Percentiles rank a stretch among this genome's conserved stretches.
Conservation (phyloP, 1,284 basidiomycete genomes). For the Boletus subluridellus region DNA sequence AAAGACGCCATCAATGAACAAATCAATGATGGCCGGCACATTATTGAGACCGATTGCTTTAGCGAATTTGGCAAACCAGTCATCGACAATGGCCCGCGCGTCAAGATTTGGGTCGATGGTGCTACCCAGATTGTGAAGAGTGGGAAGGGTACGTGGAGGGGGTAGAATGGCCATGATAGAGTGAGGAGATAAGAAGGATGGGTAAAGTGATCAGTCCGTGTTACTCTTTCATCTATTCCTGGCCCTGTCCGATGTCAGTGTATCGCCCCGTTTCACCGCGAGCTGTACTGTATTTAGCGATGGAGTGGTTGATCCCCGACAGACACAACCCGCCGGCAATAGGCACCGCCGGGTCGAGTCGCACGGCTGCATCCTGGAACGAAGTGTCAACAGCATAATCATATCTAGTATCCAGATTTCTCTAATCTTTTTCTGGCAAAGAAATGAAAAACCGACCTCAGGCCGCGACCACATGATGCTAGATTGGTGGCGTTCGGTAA, state of each 20-base stretch:
- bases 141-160: slow-evolving; percentile 18
- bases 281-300: background rate
- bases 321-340: background rate
- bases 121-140: slow-evolving; percentile 23
- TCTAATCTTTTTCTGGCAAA: background rate
- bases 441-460: background rate
- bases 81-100: slow-evolving; percentile 9
- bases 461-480: too few species aligned
- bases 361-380: too few species aligned
- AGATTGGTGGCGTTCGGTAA: background rate
- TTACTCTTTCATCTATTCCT: background rate
- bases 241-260: background rate
- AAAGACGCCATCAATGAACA: slow-evolving; percentile 45
- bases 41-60: slow-evolving; percentile 25
- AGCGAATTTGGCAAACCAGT: slow-evolving; percentile 26
- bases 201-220: background rate
- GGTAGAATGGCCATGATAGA: slow-evolving; percentile 9
- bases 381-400: background rate
- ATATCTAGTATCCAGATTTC: too few species aligned
- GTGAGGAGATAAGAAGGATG: background rate
- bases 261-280: background rate
- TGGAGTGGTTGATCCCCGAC: background rate
- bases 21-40: slow-evolving; percentile 20
- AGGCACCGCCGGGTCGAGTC: background rate
- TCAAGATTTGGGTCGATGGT: slow-evolving; percentile 21